Evolutionary conservation across 352 stramenopile genomes (phyloP).

Genomic region (Phytophthora palmivora): DNA sequence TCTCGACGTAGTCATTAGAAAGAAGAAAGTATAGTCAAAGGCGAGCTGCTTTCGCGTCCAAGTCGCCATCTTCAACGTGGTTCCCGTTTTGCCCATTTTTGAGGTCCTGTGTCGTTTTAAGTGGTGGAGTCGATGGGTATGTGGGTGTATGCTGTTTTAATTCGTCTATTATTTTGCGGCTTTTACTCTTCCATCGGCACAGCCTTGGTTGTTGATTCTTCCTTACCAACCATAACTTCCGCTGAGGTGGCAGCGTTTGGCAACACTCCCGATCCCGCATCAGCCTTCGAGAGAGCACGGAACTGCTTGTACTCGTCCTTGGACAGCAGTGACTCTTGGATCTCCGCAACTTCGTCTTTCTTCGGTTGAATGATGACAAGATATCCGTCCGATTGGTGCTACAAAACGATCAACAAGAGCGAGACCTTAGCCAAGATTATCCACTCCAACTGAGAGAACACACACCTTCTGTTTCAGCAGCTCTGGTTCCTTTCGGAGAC

Average conservation of each 20-base stretch:
- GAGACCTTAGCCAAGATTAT: slow-evolving; percentile 2
- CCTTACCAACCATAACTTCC: background rate
- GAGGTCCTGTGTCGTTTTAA: slow-evolving; percentile 4
- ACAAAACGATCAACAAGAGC: slow-evolving; percentile 7
- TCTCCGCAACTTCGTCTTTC: slow-evolving; percentile 76
- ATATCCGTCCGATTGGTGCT: slow-evolving; percentile 79
- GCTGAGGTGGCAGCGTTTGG: background rate
- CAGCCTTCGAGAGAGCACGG: slow-evolving; percentile 46
- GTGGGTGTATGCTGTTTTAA: slow-evolving; percentile 4
- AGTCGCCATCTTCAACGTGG: slow-evolving; percentile 8
- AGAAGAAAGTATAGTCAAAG: slow-evolving; percentile 56
- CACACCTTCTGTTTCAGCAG: slow-evolving; percentile 66
- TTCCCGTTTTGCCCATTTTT: slow-evolving; percentile 17
- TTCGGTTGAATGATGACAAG: slow-evolving; percentile 88
- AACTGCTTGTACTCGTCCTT: slow-evolving; percentile 84
- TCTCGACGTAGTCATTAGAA: slow-evolving; percentile 83
- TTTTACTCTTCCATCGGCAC: slow-evolving; percentile 38
- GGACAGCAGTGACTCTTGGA: slow-evolving; percentile 82
- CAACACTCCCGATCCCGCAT: slow-evolving; percentile 6
- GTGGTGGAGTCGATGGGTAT: slow-evolving; percentile 1
- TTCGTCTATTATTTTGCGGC: slow-evolving; percentile 15
- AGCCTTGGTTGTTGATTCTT: slow-evolving; percentile 1
- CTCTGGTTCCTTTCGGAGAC: slow-evolving; percentile 57
- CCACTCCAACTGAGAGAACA: background rate
- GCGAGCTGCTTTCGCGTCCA: too few relatives aligned